Base-by-base conservation (phyloP, 768 basidiomycete genomes). In the Pleurotus ostreatus region DNA sequence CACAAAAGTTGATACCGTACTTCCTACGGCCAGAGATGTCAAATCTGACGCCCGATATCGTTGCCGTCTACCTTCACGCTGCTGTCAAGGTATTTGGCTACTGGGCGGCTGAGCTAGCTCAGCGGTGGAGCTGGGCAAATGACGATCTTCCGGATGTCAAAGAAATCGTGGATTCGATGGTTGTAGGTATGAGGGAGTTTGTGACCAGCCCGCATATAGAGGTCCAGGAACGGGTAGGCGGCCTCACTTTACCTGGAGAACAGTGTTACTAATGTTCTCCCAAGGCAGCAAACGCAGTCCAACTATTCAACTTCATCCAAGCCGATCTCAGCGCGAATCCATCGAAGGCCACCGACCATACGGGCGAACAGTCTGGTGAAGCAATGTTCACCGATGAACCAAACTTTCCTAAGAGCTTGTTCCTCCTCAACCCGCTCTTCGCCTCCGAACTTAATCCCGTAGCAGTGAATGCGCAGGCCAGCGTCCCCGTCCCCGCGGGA, bases 221-320 rank as follows among this genome's bases (percentile, higher is more conserved):
- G 65, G 87, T 98, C 9, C 94, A 97, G 71, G 95, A 98, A 70
- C 78, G 96, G 64, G 93, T 92, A 60, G 60, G 86, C 74, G 25
- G 7, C 34, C 46, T 61, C 26, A n/a, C 12, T 59, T n/a, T 13
- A 47, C 2, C 12, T 44, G 40, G 44, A 52, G 15, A 23, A 41
- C 6, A 34, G 15, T 5, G 15, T 40, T 8, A 55, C 22, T 16
- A 22, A 13, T 18, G 40, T 13, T 39, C 25, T 26, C 7, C 46
- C 22, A 59, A 94, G 92, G 91, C 92, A n/a, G 86, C 90, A 16
- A 92, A 94, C 61, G 77, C 84, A 26, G 68, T 84, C 7, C 86
- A 91, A 61, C 70, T 95, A 1, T 86, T 92, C 66, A 78, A 77
- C 1, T 90, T 94, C 62, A 80, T 94, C 49, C 78, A 81, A 45